Base-by-base conservation (phyloP, 139 green algal species). In the Nannochloris sp. region DNA sequence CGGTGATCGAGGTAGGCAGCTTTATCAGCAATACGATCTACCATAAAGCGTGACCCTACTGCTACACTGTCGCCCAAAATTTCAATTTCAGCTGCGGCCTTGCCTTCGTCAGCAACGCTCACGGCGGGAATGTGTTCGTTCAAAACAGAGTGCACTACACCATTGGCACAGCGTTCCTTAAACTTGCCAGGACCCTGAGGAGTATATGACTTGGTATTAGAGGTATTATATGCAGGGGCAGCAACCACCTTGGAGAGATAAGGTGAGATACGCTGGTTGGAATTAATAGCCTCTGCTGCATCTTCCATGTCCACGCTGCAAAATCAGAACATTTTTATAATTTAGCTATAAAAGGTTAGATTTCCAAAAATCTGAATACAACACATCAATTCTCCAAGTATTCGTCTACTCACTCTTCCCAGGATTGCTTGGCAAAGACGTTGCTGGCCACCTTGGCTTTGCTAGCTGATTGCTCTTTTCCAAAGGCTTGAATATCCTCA, bases 21-120 rank as follows among this genome's bases (percentile, higher is more conserved):
- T 68, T 84, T 84, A 55, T 86, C 78, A 37, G 81, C 77, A 27
- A 83, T 32, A 2, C 77, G 64, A 65, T 86, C 73, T 42, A 78
- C 65, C 73, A 86, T 73, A 35, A 61, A 86, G 6, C 53, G 35
- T 27, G 33, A 42, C 6, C 31, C 19, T 3, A 14, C 6, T 2
- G n/a, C 8, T 38, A 63, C 29, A 14, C 42, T 32, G 32, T 10
- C 15, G n/a, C 67, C 58, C 67, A 74, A 39, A 51, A 74, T 55
- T 25, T 39, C 27, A 27, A 72, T 34, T 3, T 39, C n/a, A n/a
- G n/a, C n/a, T 2, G 64, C 51, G 3, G 64, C 64, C 64, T 65
- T 71, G 3, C 23, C 51, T 42, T 71, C 32, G 4, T 6, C 60
- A 15, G 6, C 29, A 44, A 10, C 4, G 34, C 32, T 19, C 8